Evolutionary conservation across 2,329 filamentous ascomycete species (phyloP), one percentile per base, ranked within the genome.

Genomic region (Dactylellina drechsleri): DNA sequence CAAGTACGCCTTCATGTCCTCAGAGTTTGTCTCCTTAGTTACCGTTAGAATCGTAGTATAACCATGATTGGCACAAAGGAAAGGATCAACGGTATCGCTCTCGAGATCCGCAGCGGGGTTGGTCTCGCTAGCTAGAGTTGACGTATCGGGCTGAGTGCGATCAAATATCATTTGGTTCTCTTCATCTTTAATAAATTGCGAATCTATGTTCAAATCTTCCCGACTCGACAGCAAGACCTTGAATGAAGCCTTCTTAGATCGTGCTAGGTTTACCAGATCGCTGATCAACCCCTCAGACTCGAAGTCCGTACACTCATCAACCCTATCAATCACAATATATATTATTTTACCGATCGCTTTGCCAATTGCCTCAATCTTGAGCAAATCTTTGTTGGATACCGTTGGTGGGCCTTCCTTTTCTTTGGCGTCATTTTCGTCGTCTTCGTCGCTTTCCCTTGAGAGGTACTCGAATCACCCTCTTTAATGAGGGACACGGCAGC

Each of bases 221-320:
- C 68, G 68, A 31, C 68, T 73, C 2, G 68, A 73, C 15, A 73
- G 23, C 2, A 73, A 23, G 16, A 73, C n/a, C 36, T 73, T 73
- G 18, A 73, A 54, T 1, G 20, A 41, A 10, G 47, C 54, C 26
- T 57, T 31, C 7, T 53, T 60, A 7, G 60, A 61, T 41, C 60
- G 40, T n/a, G 52, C 68, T 10, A 73, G 54, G 7, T 36, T 28
- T 26, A 66, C 49, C 54, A 73, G 13, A 7, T 56, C 60, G 1
- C 59, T n/a, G 15, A 66, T 15, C 4, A 73, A 13, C 0, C 36
- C 36, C 15, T 47, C 15, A 10, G 20, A 47, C 47, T 73, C 58
- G 18, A 60, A 57, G 56, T 73, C 68, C 2, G 60, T 66, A 23
- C 68, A 73, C 31, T 73, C 68, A 26, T 73, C 68, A 15, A 73